Evolutionary conservation across 2,329 filamentous ascomycete species (phyloP).

Genomic region (Epichloe gansuensis): DNA sequence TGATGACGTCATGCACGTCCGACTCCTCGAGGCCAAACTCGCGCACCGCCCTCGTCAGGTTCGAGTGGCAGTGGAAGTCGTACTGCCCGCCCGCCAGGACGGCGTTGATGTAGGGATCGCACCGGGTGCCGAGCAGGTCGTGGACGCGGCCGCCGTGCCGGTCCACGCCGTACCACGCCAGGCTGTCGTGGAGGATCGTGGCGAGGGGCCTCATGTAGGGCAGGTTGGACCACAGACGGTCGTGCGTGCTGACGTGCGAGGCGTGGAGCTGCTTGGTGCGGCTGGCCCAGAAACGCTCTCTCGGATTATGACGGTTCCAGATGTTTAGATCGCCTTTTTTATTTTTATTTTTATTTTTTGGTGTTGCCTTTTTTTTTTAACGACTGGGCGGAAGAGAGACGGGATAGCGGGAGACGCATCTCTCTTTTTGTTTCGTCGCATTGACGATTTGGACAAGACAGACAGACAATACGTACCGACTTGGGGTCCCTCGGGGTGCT

Average conservation of each 20-base stretch:
- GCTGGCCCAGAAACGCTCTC: slow-evolving; percentile 72
- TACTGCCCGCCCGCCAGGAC: slow-evolving; percentile 60
- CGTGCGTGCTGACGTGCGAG: slow-evolving; percentile 58
- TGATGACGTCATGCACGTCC: slow-evolving; percentile 77
- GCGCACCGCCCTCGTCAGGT: slow-evolving; percentile 60
- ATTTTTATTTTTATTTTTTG: background rate
- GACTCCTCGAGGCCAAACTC: slow-evolving; percentile 56
- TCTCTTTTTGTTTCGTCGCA: background rate
- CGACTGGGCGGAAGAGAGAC: background rate
- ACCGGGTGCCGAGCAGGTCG: slow-evolving; percentile 71
- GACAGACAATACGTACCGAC: slow-evolving; percentile 35
- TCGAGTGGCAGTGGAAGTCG: slow-evolving; percentile 77
- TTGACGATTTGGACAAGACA: too few relatives aligned
- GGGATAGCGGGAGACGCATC: background rate
- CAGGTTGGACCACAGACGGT: slow-evolving; percentile 66
- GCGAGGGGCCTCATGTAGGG: slow-evolving; percentile 66
- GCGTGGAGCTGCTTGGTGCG: slow-evolving; percentile 69
- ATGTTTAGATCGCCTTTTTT: slow-evolving; percentile 61
- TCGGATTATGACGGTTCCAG: slow-evolving; percentile 64
- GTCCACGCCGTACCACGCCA: slow-evolving; percentile 49
- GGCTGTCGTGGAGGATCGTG: slow-evolving; percentile 58
- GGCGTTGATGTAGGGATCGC: slow-evolving; percentile 72
- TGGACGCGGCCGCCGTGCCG: slow-evolving; percentile 57
- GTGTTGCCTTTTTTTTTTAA: background rate
- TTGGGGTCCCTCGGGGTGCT: slow-evolving; percentile 65